Percentiles rank a stretch among this genome's conserved stretches.
Conservation (phyloP, 192 early-diverging fungal genomes). For the Backusella circina region DNA sequence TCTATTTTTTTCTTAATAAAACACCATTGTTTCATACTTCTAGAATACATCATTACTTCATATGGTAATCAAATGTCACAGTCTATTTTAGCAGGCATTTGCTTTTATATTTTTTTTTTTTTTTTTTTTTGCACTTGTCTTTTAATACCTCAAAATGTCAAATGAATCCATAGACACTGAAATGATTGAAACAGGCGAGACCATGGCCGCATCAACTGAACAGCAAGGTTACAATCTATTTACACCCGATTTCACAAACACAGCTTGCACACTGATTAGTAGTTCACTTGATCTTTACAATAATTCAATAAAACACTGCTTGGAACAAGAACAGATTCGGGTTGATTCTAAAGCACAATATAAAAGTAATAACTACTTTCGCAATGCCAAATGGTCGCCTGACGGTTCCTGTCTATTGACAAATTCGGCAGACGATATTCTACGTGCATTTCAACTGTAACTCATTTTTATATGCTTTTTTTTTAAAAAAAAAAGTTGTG, state of each 20-base stretch:
- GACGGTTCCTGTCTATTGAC: constrained; percentile 62
- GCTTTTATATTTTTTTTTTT: no score
- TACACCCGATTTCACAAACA: neutral
- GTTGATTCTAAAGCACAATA: neutral
- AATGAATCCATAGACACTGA: neutral
- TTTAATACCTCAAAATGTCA: neutral
- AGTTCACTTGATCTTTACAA: neutral
- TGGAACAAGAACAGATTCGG: neutral
- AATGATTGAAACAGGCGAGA: neutral
- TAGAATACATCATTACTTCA: neutral
- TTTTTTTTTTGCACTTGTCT: no score
- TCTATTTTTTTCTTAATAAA: no score
- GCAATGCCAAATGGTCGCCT: constrained; percentile 62
- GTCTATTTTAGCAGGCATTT: no score
- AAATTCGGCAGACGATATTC: constrained; percentile 57
- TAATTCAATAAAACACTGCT: neutral
- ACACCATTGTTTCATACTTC: no score
- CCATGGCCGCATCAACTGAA: neutral
- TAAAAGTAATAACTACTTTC: constrained; percentile 52
- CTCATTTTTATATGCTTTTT: constrained; percentile 3
- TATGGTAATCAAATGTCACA: neutral
- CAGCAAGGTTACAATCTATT: neutral
- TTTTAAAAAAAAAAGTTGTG: constrained; percentile 8
- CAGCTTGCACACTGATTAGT: neutral
- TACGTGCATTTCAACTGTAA: constrained; percentile 56